Evolutionary conservation across 495 filamentous ascomycete species (phyloP), one percentile per base, ranked within the genome.

Genomic region (Penicillium cinerascens): DNA sequence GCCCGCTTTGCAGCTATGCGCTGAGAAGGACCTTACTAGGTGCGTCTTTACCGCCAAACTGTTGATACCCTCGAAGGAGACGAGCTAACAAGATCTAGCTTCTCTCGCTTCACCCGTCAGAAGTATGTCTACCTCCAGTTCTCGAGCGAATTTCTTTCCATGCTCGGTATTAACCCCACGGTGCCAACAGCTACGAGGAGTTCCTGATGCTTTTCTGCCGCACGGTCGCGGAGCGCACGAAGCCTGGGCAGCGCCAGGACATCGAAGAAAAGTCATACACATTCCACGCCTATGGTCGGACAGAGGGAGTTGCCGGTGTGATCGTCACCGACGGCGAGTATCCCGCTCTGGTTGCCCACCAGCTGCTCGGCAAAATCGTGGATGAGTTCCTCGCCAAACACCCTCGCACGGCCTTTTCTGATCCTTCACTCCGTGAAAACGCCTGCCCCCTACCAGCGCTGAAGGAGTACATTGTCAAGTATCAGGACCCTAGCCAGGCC

Each of bases 261-360:
- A 84, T 97, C 43, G 87, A 96, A 67, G 89, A 97, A 69, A 87
- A 92, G 81, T 86, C 51, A 38, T 70, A 64, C 61, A 71, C 68
- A 47, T 91, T 98, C 73, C 92, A 98, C 73, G 88, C 85, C 60
- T 97, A 96, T 71, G 87, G 82, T 33, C 89, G 91, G 39, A 84
- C 85, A 50, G 89, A 97, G 70, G 92, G 91, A 56, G 77, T 97
- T 56, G 84, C 85, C 53, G 91, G 87, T 49, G 85, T 97, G 63
- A 88, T 96, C 56, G 95, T 97, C 63, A 87, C 83, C 54, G 89
- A 92, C 65, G 84, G 89, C 55, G 87, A 95, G 60, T 98, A 98
- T 72, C 91, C 91, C 20, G 81, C 84, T 23, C 78, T 95, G 1
- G 89, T 92, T 7, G 95, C 93, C n/a, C 93, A 97, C 71, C 88